A percentile compares a stretch with the other conserved stretches of the same genome.
Evolutionary conservation across 345 rosid genomes (phyloP).

Genomic region (Acer saccharum): DNA sequence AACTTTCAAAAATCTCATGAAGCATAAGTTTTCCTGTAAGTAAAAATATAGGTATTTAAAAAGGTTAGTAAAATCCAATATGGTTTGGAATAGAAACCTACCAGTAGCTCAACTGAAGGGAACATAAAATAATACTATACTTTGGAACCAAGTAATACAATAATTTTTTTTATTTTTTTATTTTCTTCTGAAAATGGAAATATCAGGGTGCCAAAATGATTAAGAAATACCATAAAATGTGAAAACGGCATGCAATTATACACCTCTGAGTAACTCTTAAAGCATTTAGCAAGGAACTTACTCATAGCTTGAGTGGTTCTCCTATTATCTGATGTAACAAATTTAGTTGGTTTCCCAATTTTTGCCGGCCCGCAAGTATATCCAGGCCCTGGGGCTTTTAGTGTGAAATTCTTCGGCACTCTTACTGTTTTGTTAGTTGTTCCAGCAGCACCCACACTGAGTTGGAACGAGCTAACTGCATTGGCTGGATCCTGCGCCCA

Average conservation of each 20-base stretch:
- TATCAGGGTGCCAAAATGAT: background rate
- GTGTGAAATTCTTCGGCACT: conserved; percentile 79
- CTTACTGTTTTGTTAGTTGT: conserved; percentile 77
- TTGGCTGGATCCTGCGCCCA: conserved; percentile 75
- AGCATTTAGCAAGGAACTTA: conserved; percentile 45
- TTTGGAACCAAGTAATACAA: background rate
- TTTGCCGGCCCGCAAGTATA: conserved; percentile 88
- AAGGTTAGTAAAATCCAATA: background rate
- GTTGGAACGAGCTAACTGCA: conserved; percentile 80
- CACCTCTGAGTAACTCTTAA: conserved; percentile 2
- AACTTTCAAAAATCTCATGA: background rate
- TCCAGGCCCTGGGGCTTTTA: conserved; percentile 90
- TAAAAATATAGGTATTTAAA: background rate
- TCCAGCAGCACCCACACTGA: conserved; percentile 87
- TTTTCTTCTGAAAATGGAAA: background rate
- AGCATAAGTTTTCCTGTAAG: background rate
- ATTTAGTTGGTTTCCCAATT: conserved; percentile 68
- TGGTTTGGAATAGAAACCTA: background rate
- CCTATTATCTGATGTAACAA: conserved; percentile 61
- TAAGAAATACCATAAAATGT: background rate
- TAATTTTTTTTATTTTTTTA: background rate
- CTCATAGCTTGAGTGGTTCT: conserved; percentile 91
- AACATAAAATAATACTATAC: background rate
- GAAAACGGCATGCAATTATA: background rate
- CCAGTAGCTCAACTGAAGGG: background rate